phyloP scores from a whole-genome alignment of 1,139 yeast species.

The Citeromyces hawaiiensis region DNA sequence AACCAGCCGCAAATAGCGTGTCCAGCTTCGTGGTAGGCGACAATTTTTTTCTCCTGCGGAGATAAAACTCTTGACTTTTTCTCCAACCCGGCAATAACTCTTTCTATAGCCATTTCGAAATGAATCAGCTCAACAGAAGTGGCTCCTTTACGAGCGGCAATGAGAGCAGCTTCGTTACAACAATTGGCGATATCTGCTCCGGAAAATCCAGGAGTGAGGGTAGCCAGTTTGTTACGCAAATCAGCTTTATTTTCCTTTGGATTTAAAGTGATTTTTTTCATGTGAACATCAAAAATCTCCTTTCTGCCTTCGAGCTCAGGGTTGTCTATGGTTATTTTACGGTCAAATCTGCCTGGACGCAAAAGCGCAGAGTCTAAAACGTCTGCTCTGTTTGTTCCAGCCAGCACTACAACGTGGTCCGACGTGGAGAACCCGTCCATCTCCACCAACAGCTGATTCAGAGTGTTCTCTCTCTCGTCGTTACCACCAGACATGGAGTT shows the following conservation, averaged over 20 bases:
- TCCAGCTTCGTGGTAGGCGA: constrained; percentile 97
- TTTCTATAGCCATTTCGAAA: constrained; percentile 91
- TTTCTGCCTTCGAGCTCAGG: constrained; percentile 93
- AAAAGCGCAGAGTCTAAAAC: constrained; percentile 82
- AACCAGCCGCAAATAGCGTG: constrained; percentile 98
- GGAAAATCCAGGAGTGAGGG: constrained; percentile 93
- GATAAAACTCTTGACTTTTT: constrained; percentile 76
- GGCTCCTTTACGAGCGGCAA: constrained; percentile 80
- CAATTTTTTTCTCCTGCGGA: constrained; percentile 74
- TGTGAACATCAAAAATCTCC: constrained; percentile 79
- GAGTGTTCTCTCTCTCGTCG: constrained; percentile 93
- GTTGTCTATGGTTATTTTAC: constrained; percentile 82
- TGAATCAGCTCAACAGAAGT: constrained; percentile 58
- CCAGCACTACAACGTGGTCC: constrained; percentile 92
- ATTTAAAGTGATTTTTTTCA: constrained; percentile 48
- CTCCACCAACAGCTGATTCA: constrained; percentile 89
- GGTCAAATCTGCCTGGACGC: constrained; percentile 96
- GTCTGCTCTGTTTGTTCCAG: constrained; percentile 95
- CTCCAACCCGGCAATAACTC: constrained; percentile 94
- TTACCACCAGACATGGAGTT: constrained; percentile 74
- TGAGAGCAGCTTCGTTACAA: constrained; percentile 92
- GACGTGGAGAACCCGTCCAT: constrained; percentile 92
- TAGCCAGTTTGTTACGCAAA: constrained; percentile 79
- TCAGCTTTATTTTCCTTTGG: constrained; percentile 27
- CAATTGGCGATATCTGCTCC: constrained; percentile 98